Conservation (phyloP, 257 asterid species). For the Anisodus tanguticus region DNA sequence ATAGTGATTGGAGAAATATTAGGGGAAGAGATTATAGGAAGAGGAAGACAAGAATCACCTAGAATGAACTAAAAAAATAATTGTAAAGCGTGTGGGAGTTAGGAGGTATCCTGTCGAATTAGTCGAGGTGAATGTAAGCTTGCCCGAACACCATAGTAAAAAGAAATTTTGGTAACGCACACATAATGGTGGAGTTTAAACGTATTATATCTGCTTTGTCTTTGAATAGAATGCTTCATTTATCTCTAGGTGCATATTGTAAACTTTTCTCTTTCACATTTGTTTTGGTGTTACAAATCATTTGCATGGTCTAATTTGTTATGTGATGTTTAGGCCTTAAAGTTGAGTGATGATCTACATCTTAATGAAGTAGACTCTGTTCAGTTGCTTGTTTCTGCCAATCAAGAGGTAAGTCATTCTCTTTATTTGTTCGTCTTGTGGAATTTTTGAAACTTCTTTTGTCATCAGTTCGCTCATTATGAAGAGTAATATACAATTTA, state of each 20-base stretch:
- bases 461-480: conserved; percentile 18
- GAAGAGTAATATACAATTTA: not conserved
- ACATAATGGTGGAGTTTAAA: not conserved
- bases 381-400: conserved; percentile 77
- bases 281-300: conserved; percentile 27
- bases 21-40: not conserved
- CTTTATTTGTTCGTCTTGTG: conserved; percentile 22
- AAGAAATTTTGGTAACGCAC: not conserved
- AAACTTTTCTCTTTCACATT: not conserved
- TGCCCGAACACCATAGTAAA: not conserved
- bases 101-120: not conserved
- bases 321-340: conserved; percentile 65
- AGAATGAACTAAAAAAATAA: conserved; percentile 11
- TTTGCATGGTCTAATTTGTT: conserved; percentile 34
- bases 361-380: conserved; percentile 91
- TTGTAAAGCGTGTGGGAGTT: not conserved
- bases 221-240: not conserved
- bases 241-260: not conserved
- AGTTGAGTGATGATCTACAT: conserved; percentile 93
- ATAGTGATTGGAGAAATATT: not conserved
- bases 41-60: not conserved
- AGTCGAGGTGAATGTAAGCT: not conserved
- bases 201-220: not conserved
- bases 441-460: not conserved
- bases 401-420: conserved; percentile 75